phyloP scores from a whole-genome alignment of 1,284 basidiomycete species.

The Lignosus rhinocerotis region DNA sequence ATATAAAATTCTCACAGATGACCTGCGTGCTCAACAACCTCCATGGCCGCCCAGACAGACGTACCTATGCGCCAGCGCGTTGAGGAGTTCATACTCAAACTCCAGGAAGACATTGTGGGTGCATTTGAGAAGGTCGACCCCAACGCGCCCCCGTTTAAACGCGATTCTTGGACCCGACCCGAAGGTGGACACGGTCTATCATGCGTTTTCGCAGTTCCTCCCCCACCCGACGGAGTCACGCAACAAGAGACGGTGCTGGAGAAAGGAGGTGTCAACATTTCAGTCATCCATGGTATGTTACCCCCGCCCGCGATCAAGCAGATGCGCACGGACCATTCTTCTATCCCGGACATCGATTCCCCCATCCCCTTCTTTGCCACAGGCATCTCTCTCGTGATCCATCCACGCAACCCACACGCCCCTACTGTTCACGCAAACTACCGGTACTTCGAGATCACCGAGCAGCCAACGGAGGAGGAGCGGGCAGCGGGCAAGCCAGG shows the following conservation, averaged over 20 bases:
- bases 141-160: conserved; percentile 71
- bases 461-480: conserved; percentile 40
- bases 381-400: conserved; percentile 90
- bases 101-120: conserved; percentile 57
- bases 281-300: conserved; percentile 86
- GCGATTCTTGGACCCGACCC: conserved; percentile 86
- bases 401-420: conserved; percentile 89
- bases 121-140: conserved; percentile 83
- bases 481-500: conserved; percentile 33
- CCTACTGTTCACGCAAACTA: conserved; percentile 98
- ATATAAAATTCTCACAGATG: too few species aligned
- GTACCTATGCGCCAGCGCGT: too few species aligned
- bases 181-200: conserved; percentile 88
- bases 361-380: conserved; percentile 92
- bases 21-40: too few species aligned
- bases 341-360: conserved; percentile 64
- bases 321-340: conserved; percentile 91
- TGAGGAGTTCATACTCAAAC: too few species aligned
- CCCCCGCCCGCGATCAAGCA: conserved; percentile 89
- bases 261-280: conserved; percentile 97
- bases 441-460: conserved; percentile 92
- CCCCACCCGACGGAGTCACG: conserved; percentile 31
- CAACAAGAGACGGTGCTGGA: conserved; percentile 69
- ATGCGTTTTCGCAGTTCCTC: conserved; percentile 79
- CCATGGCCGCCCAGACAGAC: too few species aligned